Base-by-base conservation (phyloP, 2,329 filamentous ascomycete genomes). In the Aspergillus thermomutatus region DNA sequence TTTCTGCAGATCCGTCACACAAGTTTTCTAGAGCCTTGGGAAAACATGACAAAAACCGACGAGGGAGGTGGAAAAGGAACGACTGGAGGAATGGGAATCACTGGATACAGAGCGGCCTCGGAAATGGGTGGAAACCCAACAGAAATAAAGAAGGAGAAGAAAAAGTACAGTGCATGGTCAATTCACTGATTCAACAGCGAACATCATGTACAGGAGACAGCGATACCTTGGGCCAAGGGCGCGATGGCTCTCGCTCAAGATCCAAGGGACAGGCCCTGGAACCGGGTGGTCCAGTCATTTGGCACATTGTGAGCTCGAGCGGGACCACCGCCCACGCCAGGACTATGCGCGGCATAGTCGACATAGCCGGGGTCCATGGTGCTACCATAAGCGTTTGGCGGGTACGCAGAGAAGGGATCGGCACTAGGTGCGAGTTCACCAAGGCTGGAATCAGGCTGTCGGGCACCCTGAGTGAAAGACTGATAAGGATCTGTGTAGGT, bases 241-340 rank as follows among this genome's bases (percentile, higher is more conserved):
- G 25, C 31, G 14, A 23, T 46, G 21, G 19, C 23, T 23, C 6
- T 25, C 17, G 17, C 46, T 72, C 61, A 79, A 62, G 84, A 83
- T 67, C 89, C 89, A 60, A 92, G 81, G 2, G 89, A 92, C 19
- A 92, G 76, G 9, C 88, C 84, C 70, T 91, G 88, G 70, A 91
- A 90, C 5, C 81, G 75, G 53, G 78, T 77, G 26, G 81, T 75
- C 87, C 87, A 90, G 50, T 89, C 86, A 49, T 80, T 72, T 17
- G 66, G 74, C 25, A 64, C 65, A 49, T 64, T 71, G 57, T 71
- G 75, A 51, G 64, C 66, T 56, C 70, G 71, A 60, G 64, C 69
- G 41, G 58, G 63, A 31, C 62, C 70, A 62, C 53, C 72, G 59
- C 60, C 62, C 75, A 67, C 58, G 73, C 75, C 60, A 75, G 51